Base-by-base conservation (phyloP, 1,284 basidiomycete species). In the Cutaneotrichosporon cutaneum region DNA sequence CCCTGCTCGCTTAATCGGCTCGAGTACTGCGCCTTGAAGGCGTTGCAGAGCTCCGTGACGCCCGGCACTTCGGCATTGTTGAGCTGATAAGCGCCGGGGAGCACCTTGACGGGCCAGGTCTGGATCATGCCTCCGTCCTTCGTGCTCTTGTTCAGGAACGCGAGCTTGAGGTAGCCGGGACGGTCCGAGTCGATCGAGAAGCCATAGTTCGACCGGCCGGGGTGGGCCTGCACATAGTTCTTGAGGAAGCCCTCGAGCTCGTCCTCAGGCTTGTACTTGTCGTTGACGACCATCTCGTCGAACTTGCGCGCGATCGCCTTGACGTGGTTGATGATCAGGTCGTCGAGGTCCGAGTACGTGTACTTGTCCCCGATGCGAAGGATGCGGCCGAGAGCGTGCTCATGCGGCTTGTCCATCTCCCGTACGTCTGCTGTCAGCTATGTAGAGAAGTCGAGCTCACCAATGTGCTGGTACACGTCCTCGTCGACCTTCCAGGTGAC, bases 401-500 rank as follows among this genome's bases (percentile, higher is more conserved):
- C 82, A 70, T 92, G 91, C 18, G 88, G 86, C 77, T 85, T 85
- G 76, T 85, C 81, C 51, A 85, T 75, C 74, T 99, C 96, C 30
- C 88, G 87, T 8, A 99, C 94, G 77, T 99, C 54, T 55, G 26
- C 18, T 11, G 39, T 55, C 16, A 55, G 54, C 42, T 45, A 11
- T 32, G n/a, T n/a, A n/a, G n/a, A n/a, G n/a, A n/a, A n/a, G n/a
- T n/a, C n/a, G n/a, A 32, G 22, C 54, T 55, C 54, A 58, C 45
- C 94, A 65, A 99, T 91, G 76, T 99, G 97, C 77, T 99, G 96
- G 80, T 91, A 99, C 22, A 99, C 83, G 65, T 89, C 91, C 63
- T 97, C 91, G 70, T 96, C 95, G 11, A 99, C 94, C 81, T 99
- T 99, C 96, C 96, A 99, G 0, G 96, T 99, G 14, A 99, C 90